Base-by-base conservation (phyloP, 441 rosid genomes). In the Cnidoscolus chayamansa region DNA sequence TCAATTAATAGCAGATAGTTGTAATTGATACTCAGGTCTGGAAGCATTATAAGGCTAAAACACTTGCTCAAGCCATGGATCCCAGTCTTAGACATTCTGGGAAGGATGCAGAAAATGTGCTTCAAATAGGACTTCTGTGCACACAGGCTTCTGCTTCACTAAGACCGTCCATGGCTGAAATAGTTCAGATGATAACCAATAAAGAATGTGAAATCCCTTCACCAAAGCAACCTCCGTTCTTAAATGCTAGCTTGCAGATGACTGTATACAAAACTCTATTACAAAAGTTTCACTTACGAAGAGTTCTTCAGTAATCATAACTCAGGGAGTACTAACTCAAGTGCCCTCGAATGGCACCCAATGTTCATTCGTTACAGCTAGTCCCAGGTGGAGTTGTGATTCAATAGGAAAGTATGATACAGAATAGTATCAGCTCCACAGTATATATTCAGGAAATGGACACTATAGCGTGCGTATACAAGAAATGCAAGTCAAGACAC, bases 141-240 rank as follows among this genome's bases (percentile, higher is more conserved):
- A 86, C 91, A 13, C 97, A 91, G 55, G 83, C 97, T 43, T 85
- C 92, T 47, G 78, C 84, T 20, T 79, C 84, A 11, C 55, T 87
- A 75, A 84, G 97, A 70, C 95, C 97, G 4, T 67, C 89, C 0
- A 91, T 89, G 92, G 66, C 77, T 7, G 80, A 80, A 76, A 82
- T 89, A 72, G 89, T 84, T 49, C 70, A 69, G 67, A 88, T 88
- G 97, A 79, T 89, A 55, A 80, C 74, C 35, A 35, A 79, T 32
- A 53, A 19, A 45, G 79, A 82, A 63, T 60, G 47, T 45, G 65
- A 31, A 37, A 73, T 85, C 31, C 89, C 89, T 6, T 50, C 74
- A 1, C 95, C 95, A 6, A 84, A 74, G 56, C 91, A 91, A 63
- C 91, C 97, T 77, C 97, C 94, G 6, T 91, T 91, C 80, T 74